Conservation (phyloP, 2,329 filamentous ascomycete species). For the Teratosphaeria viscida region DNA sequence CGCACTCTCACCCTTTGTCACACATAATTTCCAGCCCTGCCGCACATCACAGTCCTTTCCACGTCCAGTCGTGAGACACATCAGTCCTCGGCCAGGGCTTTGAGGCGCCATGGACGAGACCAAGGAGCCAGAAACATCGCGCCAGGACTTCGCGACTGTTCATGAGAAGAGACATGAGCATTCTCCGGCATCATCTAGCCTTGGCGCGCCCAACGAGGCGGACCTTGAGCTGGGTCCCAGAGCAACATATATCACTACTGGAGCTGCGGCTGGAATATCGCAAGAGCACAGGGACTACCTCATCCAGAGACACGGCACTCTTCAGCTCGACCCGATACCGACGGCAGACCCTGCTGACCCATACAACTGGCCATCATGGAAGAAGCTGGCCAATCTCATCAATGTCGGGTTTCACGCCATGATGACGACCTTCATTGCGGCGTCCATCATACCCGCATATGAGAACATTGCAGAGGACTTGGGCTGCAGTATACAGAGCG, state of each 20-base stretch:
- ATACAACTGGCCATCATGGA: slow-evolving; percentile 46
- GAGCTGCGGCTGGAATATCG: slow-evolving; percentile 26
- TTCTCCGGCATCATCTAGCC: background rate
- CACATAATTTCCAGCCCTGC: background rate
- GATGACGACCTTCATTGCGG: slow-evolving; percentile 48
- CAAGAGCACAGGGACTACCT: slow-evolving; percentile 41
- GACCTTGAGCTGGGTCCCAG: slow-evolving; percentile 15
- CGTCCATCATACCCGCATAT: slow-evolving; percentile 46
- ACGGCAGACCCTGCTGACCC: slow-evolving; percentile 41
- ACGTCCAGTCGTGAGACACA: background rate
- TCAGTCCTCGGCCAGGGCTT: background rate
- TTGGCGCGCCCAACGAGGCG: background rate
- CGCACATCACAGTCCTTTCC: background rate
- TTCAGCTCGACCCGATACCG: slow-evolving; percentile 45
- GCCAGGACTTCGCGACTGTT: slow-evolving; percentile 2
- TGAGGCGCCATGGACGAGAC: slow-evolving; percentile 1
- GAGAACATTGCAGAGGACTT: slow-evolving; percentile 43
- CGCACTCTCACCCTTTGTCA: background rate
- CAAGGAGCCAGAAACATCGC: background rate
- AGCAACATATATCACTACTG: slow-evolving; percentile 18
- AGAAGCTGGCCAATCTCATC: slow-evolving; percentile 22
- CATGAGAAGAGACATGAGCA: background rate
- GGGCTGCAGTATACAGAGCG: slow-evolving; percentile 36
- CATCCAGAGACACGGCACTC: slow-evolving; percentile 42
- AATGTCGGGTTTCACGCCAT: slow-evolving; percentile 21